Percentiles rank a stretch among this genome's conserved stretches.
phyloP scores from a whole-genome alignment of 768 basidiomycete species.

The Royoungia palumana region DNA sequence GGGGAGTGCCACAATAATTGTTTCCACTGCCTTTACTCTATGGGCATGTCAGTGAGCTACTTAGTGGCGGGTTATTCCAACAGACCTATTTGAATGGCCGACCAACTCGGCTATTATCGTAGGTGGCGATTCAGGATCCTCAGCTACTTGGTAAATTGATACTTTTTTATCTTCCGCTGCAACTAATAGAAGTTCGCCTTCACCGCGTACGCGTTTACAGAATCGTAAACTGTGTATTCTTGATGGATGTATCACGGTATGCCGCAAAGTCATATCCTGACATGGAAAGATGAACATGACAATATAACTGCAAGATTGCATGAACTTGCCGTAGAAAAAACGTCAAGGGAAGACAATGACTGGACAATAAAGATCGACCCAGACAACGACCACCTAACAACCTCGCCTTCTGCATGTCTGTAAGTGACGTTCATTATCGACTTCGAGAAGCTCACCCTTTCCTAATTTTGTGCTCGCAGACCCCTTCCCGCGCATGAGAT shows the following conservation, averaged over 20 bases:
- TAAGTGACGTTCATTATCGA: background rate
- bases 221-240: constrained; percentile 86
- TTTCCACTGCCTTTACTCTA: constrained; percentile 81
- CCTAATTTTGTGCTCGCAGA: constrained; percentile 86
- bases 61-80: background rate
- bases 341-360: constrained; percentile 66
- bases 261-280: constrained; percentile 76
- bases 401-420: constrained; percentile 69
- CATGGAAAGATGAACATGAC: background rate
- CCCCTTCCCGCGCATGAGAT: constrained; percentile 92
- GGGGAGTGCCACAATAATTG: constrained; percentile 59
- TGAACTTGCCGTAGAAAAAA: constrained; percentile 70
- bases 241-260: constrained; percentile 71
- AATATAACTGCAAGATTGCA: background rate
- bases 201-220: constrained; percentile 52
- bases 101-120: constrained; percentile 64
- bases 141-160: constrained; percentile 65
- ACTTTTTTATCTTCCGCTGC: constrained; percentile 90
- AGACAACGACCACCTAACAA: constrained; percentile 82
- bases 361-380: constrained; percentile 83
- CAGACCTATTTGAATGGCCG: constrained; percentile 84
- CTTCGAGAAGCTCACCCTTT: constrained; percentile 52
- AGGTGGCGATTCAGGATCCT: constrained; percentile 45
- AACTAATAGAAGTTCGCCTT: constrained; percentile 71
- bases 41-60: constrained; percentile 3